Conservation (phyloP, 768 basidiomycete genomes). For the Trametes gibbosa region DNA sequence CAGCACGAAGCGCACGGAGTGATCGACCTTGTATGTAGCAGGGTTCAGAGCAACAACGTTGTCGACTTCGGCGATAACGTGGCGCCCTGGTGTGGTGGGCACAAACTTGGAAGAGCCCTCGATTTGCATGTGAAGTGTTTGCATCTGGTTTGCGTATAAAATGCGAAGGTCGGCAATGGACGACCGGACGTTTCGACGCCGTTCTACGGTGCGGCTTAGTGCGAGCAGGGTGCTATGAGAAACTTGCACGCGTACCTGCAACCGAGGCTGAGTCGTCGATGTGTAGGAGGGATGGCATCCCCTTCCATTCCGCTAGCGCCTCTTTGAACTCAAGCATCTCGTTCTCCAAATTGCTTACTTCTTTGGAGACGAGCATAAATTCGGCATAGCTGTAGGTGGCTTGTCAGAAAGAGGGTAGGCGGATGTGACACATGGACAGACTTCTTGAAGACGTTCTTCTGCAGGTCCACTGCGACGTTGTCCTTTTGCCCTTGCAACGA, state of each 20-base stretch:
- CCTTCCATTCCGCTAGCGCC: constrained; percentile 90
- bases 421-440: constrained; percentile 31
- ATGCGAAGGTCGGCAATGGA: constrained; percentile 95
- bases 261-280: constrained; percentile 78
- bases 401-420: not conserved
- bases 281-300: constrained; percentile 89
- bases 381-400: constrained; percentile 75
- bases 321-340: constrained; percentile 98
- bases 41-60: constrained; percentile 83
- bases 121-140: constrained; percentile 82
- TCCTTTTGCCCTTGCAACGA: constrained; percentile 69
- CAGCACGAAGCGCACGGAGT: constrained; percentile 84
- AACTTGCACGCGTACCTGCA: constrained; percentile 38
- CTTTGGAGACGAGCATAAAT: constrained; percentile 95
- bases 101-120: constrained; percentile 96
- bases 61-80: constrained; percentile 84
- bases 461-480: constrained; percentile 75
- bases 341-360: constrained; percentile 93
- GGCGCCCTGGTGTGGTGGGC: constrained; percentile 86
- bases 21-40: constrained; percentile 91
- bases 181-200: constrained; percentile 69
- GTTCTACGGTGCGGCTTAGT: constrained; percentile 33
- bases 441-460: constrained; percentile 96
- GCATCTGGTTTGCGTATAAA: constrained; percentile 94
- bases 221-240: constrained; percentile 17